Evolutionary conservation across 2,329 filamentous ascomycete genomes (phyloP), one percentile per base, ranked within the genome.

Genomic region (Talaromyces sp.): DNA sequence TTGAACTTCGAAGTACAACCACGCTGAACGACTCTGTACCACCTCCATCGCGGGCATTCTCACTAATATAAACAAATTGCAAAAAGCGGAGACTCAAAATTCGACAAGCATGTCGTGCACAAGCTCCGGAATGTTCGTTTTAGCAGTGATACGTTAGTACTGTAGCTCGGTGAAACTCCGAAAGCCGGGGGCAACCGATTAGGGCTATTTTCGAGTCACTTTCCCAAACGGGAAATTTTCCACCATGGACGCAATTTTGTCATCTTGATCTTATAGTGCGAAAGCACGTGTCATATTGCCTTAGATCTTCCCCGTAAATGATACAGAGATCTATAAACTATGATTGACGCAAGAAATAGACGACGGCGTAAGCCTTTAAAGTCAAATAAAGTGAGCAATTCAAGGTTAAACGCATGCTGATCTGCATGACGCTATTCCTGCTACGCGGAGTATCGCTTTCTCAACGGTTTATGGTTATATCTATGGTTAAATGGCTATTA

Each of bases 221-320:
- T 63, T 56, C 61, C 49, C 37, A 45, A 63, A 57, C 27, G 19
- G 61, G 61, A 57, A 63, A 57, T 57, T 49, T 63, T 63, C 22
- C 27, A 63, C 19, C 13, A 35, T 62, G 5, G 35, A 22, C 35
- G 16, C 10, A 37, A 10, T 41, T 45, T 22, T 37, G 52, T 31
- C 27, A 35, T 54, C 31, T 19, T 37, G 27, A 6, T 19, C 27
- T 31, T 31, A 31, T 31, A 31, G 4, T 4, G 14, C 9, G 10
- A 11, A 3, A 56, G 52, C 31, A 37, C 31, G 27, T 35, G 52
- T 24, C 19, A 56, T 22, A 37, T 24, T 31, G 27, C 49, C 3
- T 16, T 33, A 11, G 49, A 31, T 19, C 33, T 37, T 19, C 49
- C 49, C 27, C 24, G 8, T 52, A 33, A 52, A 31, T 33, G 14